Evolutionary conservation across 192 early-diverging fungal species (phyloP), one percentile per base, ranked within the genome.

Genomic region (Backusella luteola): DNA sequence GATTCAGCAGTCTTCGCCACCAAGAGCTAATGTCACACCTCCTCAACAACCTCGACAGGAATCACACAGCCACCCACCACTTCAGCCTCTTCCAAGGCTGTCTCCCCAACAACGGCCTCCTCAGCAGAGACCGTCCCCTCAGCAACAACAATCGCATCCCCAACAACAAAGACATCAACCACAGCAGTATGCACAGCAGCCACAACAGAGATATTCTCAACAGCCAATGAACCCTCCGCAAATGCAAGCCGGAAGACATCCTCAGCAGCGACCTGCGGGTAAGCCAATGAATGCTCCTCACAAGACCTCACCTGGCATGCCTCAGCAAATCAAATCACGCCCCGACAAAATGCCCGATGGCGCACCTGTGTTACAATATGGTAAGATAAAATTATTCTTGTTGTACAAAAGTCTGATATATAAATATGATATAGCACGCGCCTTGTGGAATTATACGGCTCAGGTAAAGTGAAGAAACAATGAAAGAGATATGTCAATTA

Each of bases 321-420:
- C 56, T 14, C 35, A 36, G 12, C 34, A 70, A 39, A 36, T 17
- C 29, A 44, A 0, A 26, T 15, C 70, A 44, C 70, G 70, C 39
- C 70, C 70, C 12, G 70, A 71, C 1, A 41, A 29, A 32, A 29
- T 71, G 42, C 36, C 35, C 35, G 70, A 71, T 46, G 70, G 70
- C 29, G 29, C 70, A 71, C 23, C 39, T 49, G 39, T 71, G 41
- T 17, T 71, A 46, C 70, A 71, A 44, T 71, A 71, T 49, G 35
- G 70, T 71, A 71, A 49, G 70, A 29, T 44, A 70, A 15, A 70
- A 32, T 14, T 4, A 15, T 32, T 6, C 12, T 14, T 26, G n/a
- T 23, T 39, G 15, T 14, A 23, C 19, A 36, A 21, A 32, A 32
- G 32, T 32, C 32, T 32, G 32, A 32, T 32, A 32, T 32, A 32